Conservation (phyloP, 306 rosid species). For the Calophaca sinica region DNA sequence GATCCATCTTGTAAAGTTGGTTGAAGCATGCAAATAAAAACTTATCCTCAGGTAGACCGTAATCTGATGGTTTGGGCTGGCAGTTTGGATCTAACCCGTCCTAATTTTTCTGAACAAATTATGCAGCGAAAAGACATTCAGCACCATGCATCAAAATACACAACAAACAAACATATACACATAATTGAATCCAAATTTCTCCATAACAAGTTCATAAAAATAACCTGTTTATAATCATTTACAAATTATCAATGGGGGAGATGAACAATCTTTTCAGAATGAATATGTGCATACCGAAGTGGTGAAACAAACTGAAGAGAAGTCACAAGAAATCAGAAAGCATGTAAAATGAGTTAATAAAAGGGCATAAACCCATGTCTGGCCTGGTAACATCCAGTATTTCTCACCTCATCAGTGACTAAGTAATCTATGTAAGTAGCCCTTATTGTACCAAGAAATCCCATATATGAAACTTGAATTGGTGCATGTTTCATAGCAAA, state of each 20-base stretch:
- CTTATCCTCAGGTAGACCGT: constrained; percentile 88
- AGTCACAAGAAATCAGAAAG: constrained; percentile 10
- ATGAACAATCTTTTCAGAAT: constrained; percentile 95
- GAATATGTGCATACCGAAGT: constrained; percentile 70
- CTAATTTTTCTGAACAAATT: constrained; percentile 75
- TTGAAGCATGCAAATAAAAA: constrained; percentile 95
- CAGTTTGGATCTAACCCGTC: constrained; percentile 85
- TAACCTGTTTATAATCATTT: constrained; percentile 96
- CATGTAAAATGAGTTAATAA: neutral
- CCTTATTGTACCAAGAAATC: constrained; percentile 97
- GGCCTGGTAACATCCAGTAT: neutral
- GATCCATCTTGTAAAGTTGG: constrained; percentile 99
- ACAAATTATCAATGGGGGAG: constrained; percentile 98
- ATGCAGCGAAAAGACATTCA: neutral
- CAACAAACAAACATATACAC: neutral
- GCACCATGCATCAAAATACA: constrained; percentile 2
- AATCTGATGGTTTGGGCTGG: constrained; percentile 85
- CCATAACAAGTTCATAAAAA: constrained; percentile 27
- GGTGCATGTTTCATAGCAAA: constrained; percentile 96
- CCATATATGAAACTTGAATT: constrained; percentile 98
- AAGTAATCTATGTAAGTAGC: constrained; percentile 87
- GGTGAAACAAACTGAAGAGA: constrained; percentile 88
- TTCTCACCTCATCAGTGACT: constrained; percentile 87
- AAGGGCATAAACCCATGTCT: neutral
- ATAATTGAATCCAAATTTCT: constrained; percentile 4